Evolutionary conservation across 2,329 filamentous ascomycete species (phyloP).

Genomic region (Ophiosphaerella narmari): DNA sequence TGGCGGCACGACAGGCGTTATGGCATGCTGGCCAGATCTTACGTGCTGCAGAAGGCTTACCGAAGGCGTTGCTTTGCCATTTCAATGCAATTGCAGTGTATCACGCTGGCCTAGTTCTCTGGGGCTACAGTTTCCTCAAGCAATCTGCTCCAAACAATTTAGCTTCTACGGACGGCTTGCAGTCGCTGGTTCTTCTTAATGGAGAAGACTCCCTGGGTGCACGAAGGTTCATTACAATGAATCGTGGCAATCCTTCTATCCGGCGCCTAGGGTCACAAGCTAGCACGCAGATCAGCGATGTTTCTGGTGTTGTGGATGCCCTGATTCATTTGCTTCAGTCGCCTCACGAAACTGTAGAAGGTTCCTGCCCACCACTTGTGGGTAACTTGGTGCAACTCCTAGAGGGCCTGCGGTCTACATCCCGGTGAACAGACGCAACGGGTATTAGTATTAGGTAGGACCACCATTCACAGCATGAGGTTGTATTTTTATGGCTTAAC

Average conservation of each 20-base stretch:
- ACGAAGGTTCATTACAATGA: slow-evolving; percentile 62
- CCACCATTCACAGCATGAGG: no score
- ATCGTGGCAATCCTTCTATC: slow-evolving; percentile 60
- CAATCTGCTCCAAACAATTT: slow-evolving; percentile 33
- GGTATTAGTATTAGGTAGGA: no score
- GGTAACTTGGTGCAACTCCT: slow-evolving; percentile 70
- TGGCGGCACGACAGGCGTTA: slow-evolving; percentile 62
- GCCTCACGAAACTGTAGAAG: slow-evolving; percentile 46
- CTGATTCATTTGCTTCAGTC: slow-evolving; percentile 63
- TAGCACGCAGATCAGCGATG: slow-evolving; percentile 55
- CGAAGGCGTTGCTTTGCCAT: slow-evolving; percentile 61
- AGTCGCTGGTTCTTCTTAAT: slow-evolving; percentile 56
- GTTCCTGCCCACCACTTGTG: slow-evolving; percentile 61
- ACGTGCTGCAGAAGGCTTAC: slow-evolving; percentile 62
- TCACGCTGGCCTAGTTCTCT: slow-evolving; percentile 69
- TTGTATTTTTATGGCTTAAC: no score
- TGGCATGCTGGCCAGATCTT: slow-evolving; percentile 73
- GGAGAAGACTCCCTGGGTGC: slow-evolving; percentile 58
- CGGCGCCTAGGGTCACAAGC: slow-evolving; percentile 30
- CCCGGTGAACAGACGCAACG: slow-evolving; percentile 26
- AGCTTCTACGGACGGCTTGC: slow-evolving; percentile 31
- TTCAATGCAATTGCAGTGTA: slow-evolving; percentile 72
- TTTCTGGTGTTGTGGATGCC: slow-evolving; percentile 63
- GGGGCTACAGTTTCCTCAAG: slow-evolving; percentile 67
- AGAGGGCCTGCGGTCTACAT: slow-evolving; percentile 62